Evolutionary conservation across 2,329 filamentous ascomycete species (phyloP).

Genomic region (Trichoderma sp.): DNA sequence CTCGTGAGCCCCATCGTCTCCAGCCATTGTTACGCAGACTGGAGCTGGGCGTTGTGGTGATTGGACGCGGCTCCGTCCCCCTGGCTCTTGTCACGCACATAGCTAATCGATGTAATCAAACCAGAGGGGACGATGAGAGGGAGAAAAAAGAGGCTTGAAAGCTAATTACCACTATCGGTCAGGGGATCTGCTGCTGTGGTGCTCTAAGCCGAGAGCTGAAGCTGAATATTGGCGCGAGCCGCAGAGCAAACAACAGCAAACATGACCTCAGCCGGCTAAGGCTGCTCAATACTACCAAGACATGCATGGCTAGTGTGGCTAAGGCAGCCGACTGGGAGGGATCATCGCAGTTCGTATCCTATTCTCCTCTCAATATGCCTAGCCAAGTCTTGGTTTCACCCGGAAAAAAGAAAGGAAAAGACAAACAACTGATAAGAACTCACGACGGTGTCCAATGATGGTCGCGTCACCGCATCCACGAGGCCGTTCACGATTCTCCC

Average conservation of each 20-base stretch:
- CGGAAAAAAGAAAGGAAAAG: background rate
- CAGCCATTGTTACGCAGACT: background rate
- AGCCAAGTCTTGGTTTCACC: background rate
- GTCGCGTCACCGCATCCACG: background rate
- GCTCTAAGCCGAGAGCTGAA: background rate
- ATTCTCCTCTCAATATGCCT: background rate
- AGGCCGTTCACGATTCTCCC: background rate
- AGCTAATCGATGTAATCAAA: background rate
- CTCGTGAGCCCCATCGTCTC: background rate
- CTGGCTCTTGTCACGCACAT: background rate
- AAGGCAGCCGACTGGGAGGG: background rate
- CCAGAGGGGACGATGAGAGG: background rate
- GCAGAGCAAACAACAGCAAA: background rate
- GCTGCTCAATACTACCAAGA: background rate
- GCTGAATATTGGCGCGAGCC: background rate
- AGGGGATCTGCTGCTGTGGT: background rate
- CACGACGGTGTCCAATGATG: background rate
- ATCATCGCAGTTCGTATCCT: background rate
- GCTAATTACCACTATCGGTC: background rate
- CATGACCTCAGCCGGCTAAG: background rate
- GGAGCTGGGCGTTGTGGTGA: background rate
- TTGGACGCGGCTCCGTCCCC: background rate
- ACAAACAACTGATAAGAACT: background rate
- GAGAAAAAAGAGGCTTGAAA: background rate
- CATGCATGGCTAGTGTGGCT: constrained; percentile 11